Conservation (phyloP, 768 basidiomycete species). For the Naganishia vishniacii region DNA sequence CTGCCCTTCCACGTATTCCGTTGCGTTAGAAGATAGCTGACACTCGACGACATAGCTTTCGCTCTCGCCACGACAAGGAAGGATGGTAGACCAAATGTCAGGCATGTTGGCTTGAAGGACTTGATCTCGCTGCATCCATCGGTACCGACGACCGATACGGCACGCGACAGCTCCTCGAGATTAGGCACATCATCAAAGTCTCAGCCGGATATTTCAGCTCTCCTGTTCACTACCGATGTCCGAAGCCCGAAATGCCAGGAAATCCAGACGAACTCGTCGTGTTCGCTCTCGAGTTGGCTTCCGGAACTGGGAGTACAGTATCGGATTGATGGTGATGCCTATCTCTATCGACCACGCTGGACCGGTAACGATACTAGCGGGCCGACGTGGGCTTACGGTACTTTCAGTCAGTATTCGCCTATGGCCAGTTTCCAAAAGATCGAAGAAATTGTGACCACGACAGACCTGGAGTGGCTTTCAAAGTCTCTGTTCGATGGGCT, state of each 20-base stretch:
- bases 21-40: not conserved
- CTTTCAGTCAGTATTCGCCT: not conserved
- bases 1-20: too few species aligned
- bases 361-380: not conserved
- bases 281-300: slow-evolving; percentile 16
- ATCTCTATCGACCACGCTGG: not conserved
- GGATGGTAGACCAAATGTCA: slow-evolving; percentile 12
- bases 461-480: slow-evolving; percentile 1
- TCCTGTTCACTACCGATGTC: slow-evolving; percentile 15
- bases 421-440: not conserved
- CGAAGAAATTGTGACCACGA: not conserved
- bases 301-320: slow-evolving; percentile 7
- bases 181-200: too few species aligned
- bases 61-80: not conserved
- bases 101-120: slow-evolving; percentile 8
- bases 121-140: not conserved
- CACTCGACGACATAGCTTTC: not conserved
- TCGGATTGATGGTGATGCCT: slow-evolving; percentile 11
- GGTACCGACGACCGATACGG: not conserved
- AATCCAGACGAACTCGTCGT: slow-evolving; percentile 2
- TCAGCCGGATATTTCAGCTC: not conserved
- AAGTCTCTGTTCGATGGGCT: not conserved
- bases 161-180: too few species aligned
- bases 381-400: not conserved
- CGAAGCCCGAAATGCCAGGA: slow-evolving; percentile 20